phyloP scores from a whole-genome alignment of 176 grass and related monocot species.

The Tillandsia fasciculata region DNA sequence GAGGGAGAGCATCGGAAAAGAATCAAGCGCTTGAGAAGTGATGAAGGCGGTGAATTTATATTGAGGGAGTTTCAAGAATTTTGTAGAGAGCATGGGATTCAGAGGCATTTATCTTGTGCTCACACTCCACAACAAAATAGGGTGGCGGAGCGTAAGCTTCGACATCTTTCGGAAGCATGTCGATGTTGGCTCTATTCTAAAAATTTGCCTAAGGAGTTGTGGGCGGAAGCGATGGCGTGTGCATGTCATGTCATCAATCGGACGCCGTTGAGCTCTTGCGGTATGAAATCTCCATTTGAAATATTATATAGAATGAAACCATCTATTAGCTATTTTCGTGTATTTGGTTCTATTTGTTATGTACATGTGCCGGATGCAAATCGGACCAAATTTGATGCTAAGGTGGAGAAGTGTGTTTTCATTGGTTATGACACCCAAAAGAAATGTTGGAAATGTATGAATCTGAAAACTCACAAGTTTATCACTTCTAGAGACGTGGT shows the following conservation, averaged over 20 bases:
- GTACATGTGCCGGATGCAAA: not conserved
- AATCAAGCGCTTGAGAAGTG: not conserved
- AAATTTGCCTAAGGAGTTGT: not conserved
- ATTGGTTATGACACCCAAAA: not conserved
- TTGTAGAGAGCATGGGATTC: not conserved
- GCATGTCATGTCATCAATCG: not conserved
- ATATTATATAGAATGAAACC: not conserved
- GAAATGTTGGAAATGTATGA: not conserved
- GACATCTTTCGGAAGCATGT: not conserved
- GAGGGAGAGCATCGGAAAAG: not conserved
- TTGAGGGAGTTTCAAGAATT: not conserved
- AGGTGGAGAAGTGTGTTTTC: not conserved
- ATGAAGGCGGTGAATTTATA: not conserved
- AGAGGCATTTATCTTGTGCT: not conserved
- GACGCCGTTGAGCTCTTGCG: not conserved
- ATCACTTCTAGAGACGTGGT: not conserved
- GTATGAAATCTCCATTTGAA: not conserved
- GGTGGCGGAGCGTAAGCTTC: not conserved
- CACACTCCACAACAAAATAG: not conserved
- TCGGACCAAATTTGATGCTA: not conserved
- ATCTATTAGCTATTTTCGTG: not conserved
- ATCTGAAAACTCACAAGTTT: not conserved
- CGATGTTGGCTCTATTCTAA: not conserved
- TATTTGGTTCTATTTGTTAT: not conserved
- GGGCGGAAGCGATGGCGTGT: not conserved